phyloP scores from a whole-genome alignment of 495 filamentous ascomycete species.

The Pseudotulostoma volvatum region DNA sequence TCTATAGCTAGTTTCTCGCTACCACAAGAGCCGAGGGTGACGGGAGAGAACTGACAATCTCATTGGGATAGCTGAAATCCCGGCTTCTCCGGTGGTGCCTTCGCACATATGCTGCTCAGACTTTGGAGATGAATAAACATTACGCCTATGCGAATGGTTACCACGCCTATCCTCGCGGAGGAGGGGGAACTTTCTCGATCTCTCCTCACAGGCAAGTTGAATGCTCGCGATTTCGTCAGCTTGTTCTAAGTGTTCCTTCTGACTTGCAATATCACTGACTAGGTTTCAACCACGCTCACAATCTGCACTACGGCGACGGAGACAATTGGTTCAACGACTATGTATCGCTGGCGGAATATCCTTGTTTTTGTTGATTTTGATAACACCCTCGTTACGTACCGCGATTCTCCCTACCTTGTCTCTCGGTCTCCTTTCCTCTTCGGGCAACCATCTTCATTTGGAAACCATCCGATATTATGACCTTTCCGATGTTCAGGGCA shows the following conservation, averaged over 20 bases:
- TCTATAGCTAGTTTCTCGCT: too few relatives aligned
- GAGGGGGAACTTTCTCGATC: constrained; percentile 57
- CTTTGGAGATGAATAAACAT: constrained; percentile 37
- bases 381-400: constrained; percentile 51
- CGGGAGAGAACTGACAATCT: too few relatives aligned
- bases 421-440: constrained; percentile 50
- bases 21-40: too few relatives aligned
- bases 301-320: constrained; percentile 54
- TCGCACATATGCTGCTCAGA: constrained; percentile 11
- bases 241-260: background rate
- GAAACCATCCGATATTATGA: constrained; percentile 97
- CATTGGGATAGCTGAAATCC: too few relatives aligned
- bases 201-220: constrained; percentile 64
- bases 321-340: constrained; percentile 55
- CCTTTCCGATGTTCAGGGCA: constrained; percentile 74
- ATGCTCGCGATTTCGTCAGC: too few relatives aligned
- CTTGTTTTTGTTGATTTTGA: constrained; percentile 50
- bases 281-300: constrained; percentile 84
- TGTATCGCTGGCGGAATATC: constrained; percentile 32
- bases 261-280: constrained; percentile 4
- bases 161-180: constrained; percentile 41
- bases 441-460: constrained; percentile 52
- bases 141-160: constrained; percentile 67
- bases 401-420: constrained; percentile 45
- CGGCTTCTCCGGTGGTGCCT: too few relatives aligned